Conservation (phyloP, 495 filamentous ascomycete genomes). For the Aspergillus nanangensis region DNA sequence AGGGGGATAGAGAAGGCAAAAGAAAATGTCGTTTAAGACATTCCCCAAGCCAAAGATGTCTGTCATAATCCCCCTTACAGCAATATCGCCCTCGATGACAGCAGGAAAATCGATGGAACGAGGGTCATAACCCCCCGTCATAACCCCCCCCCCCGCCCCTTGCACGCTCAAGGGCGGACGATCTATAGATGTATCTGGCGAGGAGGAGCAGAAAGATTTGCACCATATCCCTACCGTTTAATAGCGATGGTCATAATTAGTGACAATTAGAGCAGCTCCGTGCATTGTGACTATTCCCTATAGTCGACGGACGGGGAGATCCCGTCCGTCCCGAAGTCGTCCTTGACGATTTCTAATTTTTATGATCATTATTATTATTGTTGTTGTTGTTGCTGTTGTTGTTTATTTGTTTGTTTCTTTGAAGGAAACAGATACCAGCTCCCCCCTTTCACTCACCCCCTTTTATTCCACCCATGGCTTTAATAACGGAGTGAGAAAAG, state of each 20-base stretch:
- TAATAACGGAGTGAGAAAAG: no score
- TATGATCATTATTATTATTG: not conserved
- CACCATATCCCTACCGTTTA: no score
- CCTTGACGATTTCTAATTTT: not conserved
- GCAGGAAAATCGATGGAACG: not conserved
- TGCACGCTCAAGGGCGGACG: not conserved
- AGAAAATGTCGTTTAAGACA: not conserved
- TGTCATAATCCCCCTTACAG: not conserved
- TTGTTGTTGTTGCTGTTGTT: no score
- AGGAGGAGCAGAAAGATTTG: no score
- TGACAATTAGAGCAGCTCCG: no score
- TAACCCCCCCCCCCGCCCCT: not conserved
- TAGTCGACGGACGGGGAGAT: constrained; percentile 8
- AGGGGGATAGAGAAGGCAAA: not conserved
- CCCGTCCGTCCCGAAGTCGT: not conserved
- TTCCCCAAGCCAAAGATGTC: not conserved
- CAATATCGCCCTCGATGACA: no score
- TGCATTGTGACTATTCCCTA: not conserved
- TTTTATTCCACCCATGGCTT: no score
- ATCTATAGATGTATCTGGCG: no score
- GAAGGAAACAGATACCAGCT: no score
- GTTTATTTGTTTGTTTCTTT: no score
- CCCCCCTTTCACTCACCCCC: no score
- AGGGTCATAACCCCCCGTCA: not conserved
- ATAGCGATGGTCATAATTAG: no score